Percentiles rank a stretch among this genome's conserved stretches.
Evolutionary conservation across 2,329 filamentous ascomycete species (phyloP).

Genomic region (Penicillium freii): DNA sequence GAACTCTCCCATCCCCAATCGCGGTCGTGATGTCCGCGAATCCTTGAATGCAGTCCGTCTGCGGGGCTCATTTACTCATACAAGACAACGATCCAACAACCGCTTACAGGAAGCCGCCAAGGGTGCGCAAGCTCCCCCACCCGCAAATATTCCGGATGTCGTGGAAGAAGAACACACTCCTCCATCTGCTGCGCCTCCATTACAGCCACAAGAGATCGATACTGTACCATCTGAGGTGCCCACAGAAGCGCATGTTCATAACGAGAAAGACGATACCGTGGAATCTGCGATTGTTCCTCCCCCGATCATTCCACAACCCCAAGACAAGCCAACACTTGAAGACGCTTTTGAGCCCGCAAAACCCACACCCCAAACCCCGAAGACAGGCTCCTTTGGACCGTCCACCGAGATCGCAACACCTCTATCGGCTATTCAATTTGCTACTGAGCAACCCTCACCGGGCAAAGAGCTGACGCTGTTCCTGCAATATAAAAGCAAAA

Average conservation of each 20-base stretch:
- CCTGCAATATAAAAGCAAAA: constrained; percentile 92
- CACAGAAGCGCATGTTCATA: constrained; percentile 31
- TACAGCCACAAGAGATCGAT: constrained; percentile 11
- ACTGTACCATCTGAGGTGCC: constrained; percentile 52
- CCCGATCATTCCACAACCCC: constrained; percentile 51
- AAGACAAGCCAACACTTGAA: constrained; percentile 35
- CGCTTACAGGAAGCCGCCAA: constrained; percentile 58
- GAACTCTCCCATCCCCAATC: constrained; percentile 63
- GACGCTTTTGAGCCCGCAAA: constrained; percentile 39
- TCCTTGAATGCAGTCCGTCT: constrained; percentile 72
- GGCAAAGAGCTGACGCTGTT: constrained; percentile 91
- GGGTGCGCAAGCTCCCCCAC: constrained; percentile 39
- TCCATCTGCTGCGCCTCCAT: constrained; percentile 34
- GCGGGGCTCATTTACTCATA: constrained; percentile 55
- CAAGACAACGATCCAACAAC: constrained; percentile 52
- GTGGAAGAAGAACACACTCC: constrained; percentile 43
- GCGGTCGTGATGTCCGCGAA: constrained; percentile 72
- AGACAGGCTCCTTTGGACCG: constrained; percentile 20
- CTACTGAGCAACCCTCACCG: constrained; percentile 62
- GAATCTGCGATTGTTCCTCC: constrained; percentile 54
- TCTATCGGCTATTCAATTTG: constrained; percentile 54
- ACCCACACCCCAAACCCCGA: constrained; percentile 29
- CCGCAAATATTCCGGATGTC: constrained; percentile 63
- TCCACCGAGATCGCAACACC: constrained; percentile 31
- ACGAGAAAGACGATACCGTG: constrained; percentile 23